Percentiles rank a stretch among this genome's conserved stretches.
Conservation (phyloP, 78 protist species). For the Chrysochromulina tobinii region DNA sequence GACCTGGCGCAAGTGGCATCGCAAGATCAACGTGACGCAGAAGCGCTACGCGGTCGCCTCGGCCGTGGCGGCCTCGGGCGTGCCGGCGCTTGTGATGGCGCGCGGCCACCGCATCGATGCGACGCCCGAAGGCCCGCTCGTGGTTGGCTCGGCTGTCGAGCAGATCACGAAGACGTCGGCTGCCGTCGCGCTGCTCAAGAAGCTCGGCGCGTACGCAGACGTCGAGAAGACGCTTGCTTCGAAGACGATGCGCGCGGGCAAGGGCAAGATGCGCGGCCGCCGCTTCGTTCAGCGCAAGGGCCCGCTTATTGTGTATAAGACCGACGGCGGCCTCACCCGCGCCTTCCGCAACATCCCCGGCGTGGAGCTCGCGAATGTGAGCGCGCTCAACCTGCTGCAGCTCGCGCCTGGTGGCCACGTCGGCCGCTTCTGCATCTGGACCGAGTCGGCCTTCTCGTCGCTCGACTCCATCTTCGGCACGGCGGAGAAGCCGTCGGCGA, state of each 20-base stretch:
- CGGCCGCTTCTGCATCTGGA: slow-evolving; percentile 99
- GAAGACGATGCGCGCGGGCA: slow-evolving; percentile 90
- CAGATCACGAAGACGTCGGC: slow-evolving; percentile 84
- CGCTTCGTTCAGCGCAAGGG: slow-evolving; percentile 94
- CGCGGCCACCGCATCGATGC: slow-evolving; percentile 96
- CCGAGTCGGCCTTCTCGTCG: slow-evolving; percentile 93
- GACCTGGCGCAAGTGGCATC: slow-evolving; percentile 97
- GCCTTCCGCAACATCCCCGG: slow-evolving; percentile 97
- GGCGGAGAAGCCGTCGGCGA: neutral
- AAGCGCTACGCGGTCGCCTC: slow-evolving; percentile 93
- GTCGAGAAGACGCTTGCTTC: slow-evolving; percentile 74
- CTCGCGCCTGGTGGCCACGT: slow-evolving; percentile 99
- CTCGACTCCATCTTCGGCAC: slow-evolving; percentile 76
- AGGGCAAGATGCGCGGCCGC: slow-evolving; percentile 98
- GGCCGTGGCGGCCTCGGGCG: slow-evolving; percentile 99
- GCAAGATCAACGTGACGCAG: slow-evolving; percentile 92
- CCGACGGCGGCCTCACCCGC: slow-evolving; percentile 75
- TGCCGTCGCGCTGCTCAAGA: slow-evolving; percentile 86
- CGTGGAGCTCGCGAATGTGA: slow-evolving; percentile 90
- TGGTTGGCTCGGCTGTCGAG: slow-evolving; percentile 81
- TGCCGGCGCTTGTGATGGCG: slow-evolving; percentile 96
- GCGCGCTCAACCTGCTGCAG: slow-evolving; percentile 94
- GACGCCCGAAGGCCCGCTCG: slow-evolving; percentile 96
- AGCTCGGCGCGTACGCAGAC: slow-evolving; percentile 90
- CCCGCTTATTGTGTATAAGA: slow-evolving; percentile 92